Evolutionary conservation across 805 yeast genomes (phyloP).

Genomic region (Candida ortonii): DNA sequence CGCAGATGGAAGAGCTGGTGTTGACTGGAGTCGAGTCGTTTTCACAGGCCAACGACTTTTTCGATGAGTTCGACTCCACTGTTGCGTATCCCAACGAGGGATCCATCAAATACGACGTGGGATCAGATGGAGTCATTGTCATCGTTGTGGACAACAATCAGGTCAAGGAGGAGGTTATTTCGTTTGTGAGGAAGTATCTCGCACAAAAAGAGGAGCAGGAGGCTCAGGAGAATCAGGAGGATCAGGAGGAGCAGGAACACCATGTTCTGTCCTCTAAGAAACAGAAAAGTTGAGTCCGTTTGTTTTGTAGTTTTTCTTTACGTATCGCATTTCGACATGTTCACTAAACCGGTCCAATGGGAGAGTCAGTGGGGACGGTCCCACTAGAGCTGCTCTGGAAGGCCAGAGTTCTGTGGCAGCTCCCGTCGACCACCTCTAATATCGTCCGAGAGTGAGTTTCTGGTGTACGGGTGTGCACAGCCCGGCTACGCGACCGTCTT

Average conservation of each 20-base stretch:
- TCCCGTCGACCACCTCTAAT: too few species aligned
- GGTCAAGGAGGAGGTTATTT: slow-evolving; percentile 38
- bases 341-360: too few species aligned
- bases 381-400: slow-evolving; percentile 4
- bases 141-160: slow-evolving; percentile 45
- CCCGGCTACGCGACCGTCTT: too few species aligned
- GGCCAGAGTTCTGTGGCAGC: slow-evolving; percentile 1
- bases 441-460: too few species aligned
- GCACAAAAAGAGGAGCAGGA: slow-evolving; percentile 11
- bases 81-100: slow-evolving; percentile 56
- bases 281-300: slow-evolving; percentile 7
- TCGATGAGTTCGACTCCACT: slow-evolving; percentile 49
- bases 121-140: slow-evolving; percentile 58
- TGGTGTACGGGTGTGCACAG: too few species aligned
- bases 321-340: slow-evolving; percentile 2
- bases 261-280: slow-evolving; percentile 9
- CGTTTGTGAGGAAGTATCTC: slow-evolving; percentile 37
- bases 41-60: slow-evolving; percentile 48
- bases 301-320: not conserved
- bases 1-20: slow-evolving; percentile 47
- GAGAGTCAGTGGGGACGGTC: too few species aligned
- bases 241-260: slow-evolving; percentile 13
- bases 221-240: slow-evolving; percentile 9
- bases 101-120: slow-evolving; percentile 55
- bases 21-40: slow-evolving; percentile 44